Evolutionary conservation across 345 rosid genomes (phyloP).

Genomic region (Hibiscus trionum): DNA sequence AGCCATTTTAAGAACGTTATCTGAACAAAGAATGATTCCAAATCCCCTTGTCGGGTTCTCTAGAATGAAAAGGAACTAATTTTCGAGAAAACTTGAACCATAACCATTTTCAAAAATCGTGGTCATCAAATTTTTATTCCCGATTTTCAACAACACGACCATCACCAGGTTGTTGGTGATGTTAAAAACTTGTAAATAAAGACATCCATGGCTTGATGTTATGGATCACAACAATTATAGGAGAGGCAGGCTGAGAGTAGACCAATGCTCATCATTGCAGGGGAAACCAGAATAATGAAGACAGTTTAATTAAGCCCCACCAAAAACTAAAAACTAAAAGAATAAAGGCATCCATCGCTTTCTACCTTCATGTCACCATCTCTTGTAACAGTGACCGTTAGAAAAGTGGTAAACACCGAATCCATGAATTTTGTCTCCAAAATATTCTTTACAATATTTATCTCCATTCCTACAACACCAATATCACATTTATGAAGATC

Average conservation of each 20-base stretch:
- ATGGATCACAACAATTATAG: not conserved
- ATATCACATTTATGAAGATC: too few species aligned
- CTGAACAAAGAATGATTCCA: not conserved
- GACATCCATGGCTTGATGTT: not conserved
- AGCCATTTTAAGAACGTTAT: not conserved
- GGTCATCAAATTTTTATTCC: not conserved
- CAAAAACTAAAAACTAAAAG: not conserved
- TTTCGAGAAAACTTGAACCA: not conserved
- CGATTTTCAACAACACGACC: not conserved
- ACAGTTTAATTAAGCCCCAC: slow-evolving; percentile 17
- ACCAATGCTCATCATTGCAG: too few species aligned
- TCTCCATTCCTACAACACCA: too few species aligned
- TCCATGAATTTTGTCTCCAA: too few species aligned
- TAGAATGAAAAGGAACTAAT: not conserved
- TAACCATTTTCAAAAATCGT: not conserved
- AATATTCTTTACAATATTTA: too few species aligned
- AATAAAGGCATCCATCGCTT: too few species aligned
- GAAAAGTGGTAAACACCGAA: too few species aligned
- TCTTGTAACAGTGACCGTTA: too few species aligned
- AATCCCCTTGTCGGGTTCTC: not conserved
- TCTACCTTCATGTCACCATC: too few species aligned
- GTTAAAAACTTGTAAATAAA: not conserved
- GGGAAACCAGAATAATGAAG: slow-evolving; percentile 14
- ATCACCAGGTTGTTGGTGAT: not conserved
- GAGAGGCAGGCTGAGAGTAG: too few species aligned